Conservation (phyloP, 345 rosid species). For the Aquilaria yunnanensis region DNA sequence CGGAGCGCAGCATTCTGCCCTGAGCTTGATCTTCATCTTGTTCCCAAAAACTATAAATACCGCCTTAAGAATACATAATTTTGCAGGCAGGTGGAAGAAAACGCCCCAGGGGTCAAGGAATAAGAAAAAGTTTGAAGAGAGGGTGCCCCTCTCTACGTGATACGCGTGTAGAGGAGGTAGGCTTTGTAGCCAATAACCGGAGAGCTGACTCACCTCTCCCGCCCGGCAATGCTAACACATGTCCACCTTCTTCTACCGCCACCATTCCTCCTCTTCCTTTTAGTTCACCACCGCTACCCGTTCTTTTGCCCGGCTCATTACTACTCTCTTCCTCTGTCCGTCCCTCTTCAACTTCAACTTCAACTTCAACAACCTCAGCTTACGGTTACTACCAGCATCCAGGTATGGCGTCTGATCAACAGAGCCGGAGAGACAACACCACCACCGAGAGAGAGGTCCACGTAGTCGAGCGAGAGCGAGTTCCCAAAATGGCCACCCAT, state of each 20-base stretch:
- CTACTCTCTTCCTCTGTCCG: too few relatives aligned
- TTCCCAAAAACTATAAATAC: too few relatives aligned
- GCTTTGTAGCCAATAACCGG: too few relatives aligned
- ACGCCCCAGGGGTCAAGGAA: too few relatives aligned
- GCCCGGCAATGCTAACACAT: conserved; percentile 18
- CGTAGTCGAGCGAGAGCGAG: conserved; percentile 45
- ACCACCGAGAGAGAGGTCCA: conserved; percentile 33
- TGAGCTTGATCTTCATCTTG: too few relatives aligned
- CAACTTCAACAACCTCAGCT: background rate
- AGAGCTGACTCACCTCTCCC: background rate
- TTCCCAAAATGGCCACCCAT: conserved; percentile 56
- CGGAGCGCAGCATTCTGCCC: too few relatives aligned
- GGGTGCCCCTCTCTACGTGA: too few relatives aligned
- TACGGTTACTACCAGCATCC: background rate
- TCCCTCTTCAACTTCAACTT: background rate
- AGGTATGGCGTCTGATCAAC: conserved; percentile 65
- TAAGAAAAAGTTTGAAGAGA: too few relatives aligned
- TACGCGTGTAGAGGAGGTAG: too few relatives aligned
- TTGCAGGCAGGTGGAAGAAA: too few relatives aligned
- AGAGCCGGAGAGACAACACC: conserved; percentile 32
- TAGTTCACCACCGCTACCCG: background rate
- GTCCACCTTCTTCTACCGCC: conserved; percentile 20
- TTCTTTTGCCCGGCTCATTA: background rate
- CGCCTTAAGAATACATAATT: too few relatives aligned
- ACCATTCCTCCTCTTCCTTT: background rate